Conservation (phyloP, 1,284 basidiomycete species). For the Ganoderma sp. region DNA sequence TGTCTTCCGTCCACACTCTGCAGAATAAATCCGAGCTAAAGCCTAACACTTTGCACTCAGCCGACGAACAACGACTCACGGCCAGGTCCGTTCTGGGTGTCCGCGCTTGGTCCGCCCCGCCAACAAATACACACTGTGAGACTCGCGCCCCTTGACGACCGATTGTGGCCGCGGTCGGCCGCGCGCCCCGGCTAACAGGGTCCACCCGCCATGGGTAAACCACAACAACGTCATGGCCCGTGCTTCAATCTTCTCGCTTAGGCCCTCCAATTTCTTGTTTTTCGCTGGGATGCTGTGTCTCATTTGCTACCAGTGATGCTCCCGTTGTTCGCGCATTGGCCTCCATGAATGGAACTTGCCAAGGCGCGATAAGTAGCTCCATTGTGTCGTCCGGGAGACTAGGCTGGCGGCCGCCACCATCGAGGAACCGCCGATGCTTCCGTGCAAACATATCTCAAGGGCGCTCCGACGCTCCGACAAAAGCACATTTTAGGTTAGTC, state of each 20-base stretch:
- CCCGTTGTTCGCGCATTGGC: background rate
- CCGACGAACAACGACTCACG: slow-evolving; percentile 11
- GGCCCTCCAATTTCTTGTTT: slow-evolving; percentile 1
- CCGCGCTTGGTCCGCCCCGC: slow-evolving; percentile 9
- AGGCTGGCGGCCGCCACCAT: slow-evolving; percentile 10
- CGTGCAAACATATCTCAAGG: background rate
- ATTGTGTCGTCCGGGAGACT: background rate
- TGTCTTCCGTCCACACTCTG: slow-evolving; percentile 23
- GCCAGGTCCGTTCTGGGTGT: slow-evolving; percentile 16
- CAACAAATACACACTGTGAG: slow-evolving; percentile 9
- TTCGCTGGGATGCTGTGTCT: background rate
- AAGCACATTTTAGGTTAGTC: slow-evolving; percentile 5
- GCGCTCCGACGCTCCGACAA: slow-evolving; percentile 12
- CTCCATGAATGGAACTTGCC: background rate
- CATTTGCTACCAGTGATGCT: slow-evolving; percentile 5
- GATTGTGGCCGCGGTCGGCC: slow-evolving; percentile 29
- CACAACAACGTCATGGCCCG: slow-evolving; percentile 30
- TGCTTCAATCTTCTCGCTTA: slow-evolving; percentile 25
- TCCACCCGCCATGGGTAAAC: slow-evolving; percentile 26
- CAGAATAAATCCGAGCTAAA: slow-evolving; percentile 22
- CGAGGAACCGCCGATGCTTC: slow-evolving; percentile 4
- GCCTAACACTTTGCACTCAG: slow-evolving; percentile 13
- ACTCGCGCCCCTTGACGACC: slow-evolving; percentile 28
- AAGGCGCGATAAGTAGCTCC: background rate
- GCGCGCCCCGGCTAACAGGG: slow-evolving; percentile 25